Evolutionary conservation across 2,329 filamentous ascomycete species (phyloP).

Genomic region (Geosmithia flava): DNA sequence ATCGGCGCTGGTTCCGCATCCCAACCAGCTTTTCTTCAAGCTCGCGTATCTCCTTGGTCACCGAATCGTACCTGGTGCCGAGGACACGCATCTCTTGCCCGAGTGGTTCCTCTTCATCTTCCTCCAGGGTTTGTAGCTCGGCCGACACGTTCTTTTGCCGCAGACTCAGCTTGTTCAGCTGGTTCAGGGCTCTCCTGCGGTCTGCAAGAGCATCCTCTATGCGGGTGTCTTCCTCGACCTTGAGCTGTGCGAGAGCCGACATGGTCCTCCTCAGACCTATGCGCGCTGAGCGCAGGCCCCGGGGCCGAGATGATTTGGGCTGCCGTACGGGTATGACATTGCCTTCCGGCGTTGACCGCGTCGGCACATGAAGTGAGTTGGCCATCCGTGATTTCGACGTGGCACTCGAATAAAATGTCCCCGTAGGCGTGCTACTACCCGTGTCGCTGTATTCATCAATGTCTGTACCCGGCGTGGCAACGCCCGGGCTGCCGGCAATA

Average conservation of each 20-base stretch:
- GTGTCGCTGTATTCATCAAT: slow-evolving; percentile 22
- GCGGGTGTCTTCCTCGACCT: slow-evolving; percentile 53
- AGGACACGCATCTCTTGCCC: slow-evolving; percentile 48
- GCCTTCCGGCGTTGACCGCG: slow-evolving; percentile 24
- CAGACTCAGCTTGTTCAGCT: slow-evolving; percentile 39
- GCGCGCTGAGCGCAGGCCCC: slow-evolving; percentile 50
- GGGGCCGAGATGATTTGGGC: slow-evolving; percentile 32
- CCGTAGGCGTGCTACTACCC: slow-evolving; percentile 27
- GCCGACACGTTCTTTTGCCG: slow-evolving; percentile 34
- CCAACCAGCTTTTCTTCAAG: slow-evolving; percentile 51
- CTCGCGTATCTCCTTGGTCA: slow-evolving; percentile 52
- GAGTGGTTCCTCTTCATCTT: slow-evolving; percentile 44
- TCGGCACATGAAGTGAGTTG: slow-evolving; percentile 27
- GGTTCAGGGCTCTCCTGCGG: slow-evolving; percentile 43
- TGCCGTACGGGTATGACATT: slow-evolving; percentile 50
- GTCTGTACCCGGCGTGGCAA: slow-evolving; percentile 6
- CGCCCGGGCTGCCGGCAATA: slow-evolving; percentile 18
- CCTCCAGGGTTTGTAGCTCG: slow-evolving; percentile 42
- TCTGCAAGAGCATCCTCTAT: slow-evolving; percentile 43
- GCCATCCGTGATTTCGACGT: slow-evolving; percentile 25
- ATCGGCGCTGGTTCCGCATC: slow-evolving; percentile 47
- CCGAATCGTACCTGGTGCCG: slow-evolving; percentile 34
- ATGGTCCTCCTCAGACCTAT: slow-evolving; percentile 52
- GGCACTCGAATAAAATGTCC: slow-evolving; percentile 23
- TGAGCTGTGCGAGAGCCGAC: slow-evolving; percentile 50